A percentile compares a stretch with the other conserved stretches of the same genome.
These are phyloP conservation scores for Fusarium ramigenum DNA, from an alignment of 2,329 filamentous ascomycete genomes.

Conservation along the genomic window DNA sequence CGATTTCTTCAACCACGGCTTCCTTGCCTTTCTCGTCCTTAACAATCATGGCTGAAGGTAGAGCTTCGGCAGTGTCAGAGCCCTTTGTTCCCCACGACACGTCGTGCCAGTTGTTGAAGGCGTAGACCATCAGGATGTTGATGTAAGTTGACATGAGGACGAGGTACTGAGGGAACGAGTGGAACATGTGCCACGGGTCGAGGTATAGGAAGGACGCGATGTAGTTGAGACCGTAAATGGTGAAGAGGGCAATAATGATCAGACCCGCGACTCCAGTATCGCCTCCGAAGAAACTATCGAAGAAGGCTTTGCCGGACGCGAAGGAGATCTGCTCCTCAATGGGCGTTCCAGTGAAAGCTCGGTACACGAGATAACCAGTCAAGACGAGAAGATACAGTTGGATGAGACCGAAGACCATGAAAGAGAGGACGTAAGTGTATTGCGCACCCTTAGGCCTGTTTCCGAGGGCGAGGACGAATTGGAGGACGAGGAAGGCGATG, in stretches of 20 bases:
- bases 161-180: conserved; percentile 41
- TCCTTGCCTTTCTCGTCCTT: conserved; percentile 35
- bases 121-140: conserved; percentile 42
- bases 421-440: conserved; percentile 39
- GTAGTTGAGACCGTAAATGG: conserved; percentile 40
- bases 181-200: conserved; percentile 43
- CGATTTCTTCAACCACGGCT: conserved; percentile 37
- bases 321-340: conserved; percentile 39
- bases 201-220: conserved; percentile 39
- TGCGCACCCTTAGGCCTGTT: conserved; percentile 39
- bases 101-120: conserved; percentile 42
- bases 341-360: conserved; percentile 29
- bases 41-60: conserved; percentile 35
- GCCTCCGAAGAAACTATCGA: conserved; percentile 36
- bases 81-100: conserved; percentile 41
- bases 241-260: conserved; percentile 37
- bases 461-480: conserved; percentile 38
- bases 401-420: conserved; percentile 38
- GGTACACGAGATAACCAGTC: conserved; percentile 38
- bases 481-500: conserved; percentile 36
- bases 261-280: conserved; percentile 36
- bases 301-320: conserved; percentile 29
- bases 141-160: conserved; percentile 42
- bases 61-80: conserved; percentile 30
- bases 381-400: conserved; percentile 37